phyloP scores from a whole-genome alignment of 257 asterid genomes.

The Cruciata laevipes region DNA sequence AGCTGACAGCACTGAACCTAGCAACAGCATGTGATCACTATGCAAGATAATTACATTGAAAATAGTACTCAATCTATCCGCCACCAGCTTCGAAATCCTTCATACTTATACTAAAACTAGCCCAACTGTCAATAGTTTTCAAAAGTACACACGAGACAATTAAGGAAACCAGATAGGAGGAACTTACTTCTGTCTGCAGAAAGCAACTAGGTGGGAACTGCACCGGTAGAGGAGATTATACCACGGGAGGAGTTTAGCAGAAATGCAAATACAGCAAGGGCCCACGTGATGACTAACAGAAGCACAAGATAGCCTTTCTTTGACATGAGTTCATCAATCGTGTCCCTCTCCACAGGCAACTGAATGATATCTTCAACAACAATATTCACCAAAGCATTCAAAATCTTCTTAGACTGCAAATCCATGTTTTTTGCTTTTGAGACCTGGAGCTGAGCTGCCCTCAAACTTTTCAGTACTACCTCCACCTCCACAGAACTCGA shows the following conservation, averaged over 20 bases:
- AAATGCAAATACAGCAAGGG: slow-evolving; percentile 22
- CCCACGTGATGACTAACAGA: slow-evolving; percentile 33
- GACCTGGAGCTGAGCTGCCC: slow-evolving; percentile 42
- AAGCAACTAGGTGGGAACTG: slow-evolving; percentile 41
- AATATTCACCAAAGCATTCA: slow-evolving; percentile 38
- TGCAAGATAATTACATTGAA: neutral
- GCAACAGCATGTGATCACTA: neutral
- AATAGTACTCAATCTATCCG: neutral
- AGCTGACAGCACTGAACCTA: neutral
- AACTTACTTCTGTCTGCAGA: neutral
- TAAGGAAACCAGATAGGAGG: neutral
- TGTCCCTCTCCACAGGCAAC: slow-evolving; percentile 33
- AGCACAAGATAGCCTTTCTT: slow-evolving; percentile 27
- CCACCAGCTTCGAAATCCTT: neutral
- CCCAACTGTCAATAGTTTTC: neutral
- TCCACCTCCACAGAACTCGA: slow-evolving; percentile 29
- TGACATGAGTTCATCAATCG: slow-evolving; percentile 24
- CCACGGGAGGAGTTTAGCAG: slow-evolving; percentile 21
- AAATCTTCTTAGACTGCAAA: slow-evolving; percentile 36
- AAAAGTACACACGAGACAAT: neutral
- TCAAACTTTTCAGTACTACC: slow-evolving; percentile 39
- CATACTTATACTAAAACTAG: neutral
- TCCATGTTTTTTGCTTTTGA: slow-evolving; percentile 35
- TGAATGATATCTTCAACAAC: slow-evolving; percentile 35
- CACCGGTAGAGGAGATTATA: slow-evolving; percentile 14